Evolutionary conservation across 202 grass and related monocot genomes (phyloP).

Genomic region (Sporobolus alterniflorus): DNA sequence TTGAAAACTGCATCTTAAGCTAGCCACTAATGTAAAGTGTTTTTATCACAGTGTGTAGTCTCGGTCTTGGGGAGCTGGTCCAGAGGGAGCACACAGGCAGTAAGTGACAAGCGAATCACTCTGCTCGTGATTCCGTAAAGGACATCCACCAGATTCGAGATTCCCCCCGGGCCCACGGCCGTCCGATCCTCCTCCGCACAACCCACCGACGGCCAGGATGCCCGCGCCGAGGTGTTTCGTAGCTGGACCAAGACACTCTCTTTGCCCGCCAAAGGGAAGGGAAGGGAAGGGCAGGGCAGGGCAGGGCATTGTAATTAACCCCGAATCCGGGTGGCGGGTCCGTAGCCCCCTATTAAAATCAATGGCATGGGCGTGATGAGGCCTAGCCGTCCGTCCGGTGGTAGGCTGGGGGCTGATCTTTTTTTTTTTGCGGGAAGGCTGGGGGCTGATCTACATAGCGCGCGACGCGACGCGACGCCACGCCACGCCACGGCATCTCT

Average conservation of each 20-base stretch:
- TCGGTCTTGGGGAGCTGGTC: not conserved
- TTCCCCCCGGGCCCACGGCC: slow-evolving; percentile 44
- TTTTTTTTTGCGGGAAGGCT: slow-evolving; percentile 41
- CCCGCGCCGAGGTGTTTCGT: slow-evolving; percentile 20
- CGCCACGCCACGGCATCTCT: slow-evolving; percentile 6
- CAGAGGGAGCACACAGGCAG: not conserved
- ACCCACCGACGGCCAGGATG: slow-evolving; percentile 1
- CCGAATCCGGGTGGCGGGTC: not conserved
- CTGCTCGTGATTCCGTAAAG: slow-evolving; percentile 32
- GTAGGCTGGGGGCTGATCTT: too few relatives aligned
- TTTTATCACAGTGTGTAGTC: not conserved
- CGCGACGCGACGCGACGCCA: too few relatives aligned
- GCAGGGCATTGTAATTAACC: not conserved
- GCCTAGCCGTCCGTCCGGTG: not conserved
- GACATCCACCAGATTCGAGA: slow-evolving; percentile 25
- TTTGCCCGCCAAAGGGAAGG: slow-evolving; percentile 53
- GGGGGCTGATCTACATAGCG: not conserved
- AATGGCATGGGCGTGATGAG: slow-evolving; percentile 34
- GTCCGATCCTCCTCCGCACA: slow-evolving; percentile 26
- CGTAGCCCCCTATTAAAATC: not conserved
- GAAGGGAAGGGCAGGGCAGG: too few relatives aligned
- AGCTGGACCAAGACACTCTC: slow-evolving; percentile 56
- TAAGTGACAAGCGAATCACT: too few relatives aligned
- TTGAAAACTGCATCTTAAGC: too few relatives aligned
- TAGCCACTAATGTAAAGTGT: too few relatives aligned